These are phyloP conservation scores for Fusarium camptoceras DNA, from an alignment of 2,329 filamentous ascomycete species.

Conservation along the genomic window DNA sequence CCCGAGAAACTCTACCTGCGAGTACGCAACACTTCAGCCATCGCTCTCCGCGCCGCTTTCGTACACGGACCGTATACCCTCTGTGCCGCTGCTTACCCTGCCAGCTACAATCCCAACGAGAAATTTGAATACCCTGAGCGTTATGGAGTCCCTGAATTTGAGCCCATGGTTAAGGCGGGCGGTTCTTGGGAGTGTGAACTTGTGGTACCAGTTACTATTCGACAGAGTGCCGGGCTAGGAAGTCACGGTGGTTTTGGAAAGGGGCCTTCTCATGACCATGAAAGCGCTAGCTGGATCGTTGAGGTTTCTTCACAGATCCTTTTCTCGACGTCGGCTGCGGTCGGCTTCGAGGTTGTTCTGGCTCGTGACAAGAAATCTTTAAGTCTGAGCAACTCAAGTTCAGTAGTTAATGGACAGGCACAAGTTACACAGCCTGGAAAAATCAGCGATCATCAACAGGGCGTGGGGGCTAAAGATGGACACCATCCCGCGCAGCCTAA, in stretches of 20 bases:
- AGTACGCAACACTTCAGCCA: conserved; percentile 90
- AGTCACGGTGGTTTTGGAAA: conserved; percentile 60
- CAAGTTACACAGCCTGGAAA: conserved; percentile 74
- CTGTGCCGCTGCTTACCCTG: conserved; percentile 86
- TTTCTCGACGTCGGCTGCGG: conserved; percentile 88
- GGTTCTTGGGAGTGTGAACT: conserved; percentile 86
- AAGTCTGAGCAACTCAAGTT: conserved; percentile 67
- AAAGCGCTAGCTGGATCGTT: conserved; percentile 84
- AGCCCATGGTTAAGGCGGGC: conserved; percentile 95
- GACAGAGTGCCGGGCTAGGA: conserved; percentile 69
- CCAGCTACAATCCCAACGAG: conserved; percentile 83
- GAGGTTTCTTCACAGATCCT: conserved; percentile 94
- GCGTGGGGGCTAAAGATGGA: conserved; percentile 65
- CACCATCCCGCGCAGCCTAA: conserved; percentile 72
- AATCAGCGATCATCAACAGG: conserved; percentile 80
- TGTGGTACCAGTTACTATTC: conserved; percentile 81
- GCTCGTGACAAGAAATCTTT: conserved; percentile 88
- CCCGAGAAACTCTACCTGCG: conserved; percentile 84
- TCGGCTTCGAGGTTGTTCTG: conserved; percentile 88
- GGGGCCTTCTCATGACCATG: conserved; percentile 58
- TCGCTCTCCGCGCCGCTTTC: conserved; percentile 92
- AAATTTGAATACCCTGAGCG: conserved; percentile 76
- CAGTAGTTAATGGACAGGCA: conserved; percentile 59
- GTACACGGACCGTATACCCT: conserved; percentile 96
- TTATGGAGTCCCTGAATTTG: conserved; percentile 88